These are phyloP conservation scores for Chrysosporium queenslandicum DNA, from an alignment of 2,329 filamentous ascomycete species.

Conservation along the genomic window DNA sequence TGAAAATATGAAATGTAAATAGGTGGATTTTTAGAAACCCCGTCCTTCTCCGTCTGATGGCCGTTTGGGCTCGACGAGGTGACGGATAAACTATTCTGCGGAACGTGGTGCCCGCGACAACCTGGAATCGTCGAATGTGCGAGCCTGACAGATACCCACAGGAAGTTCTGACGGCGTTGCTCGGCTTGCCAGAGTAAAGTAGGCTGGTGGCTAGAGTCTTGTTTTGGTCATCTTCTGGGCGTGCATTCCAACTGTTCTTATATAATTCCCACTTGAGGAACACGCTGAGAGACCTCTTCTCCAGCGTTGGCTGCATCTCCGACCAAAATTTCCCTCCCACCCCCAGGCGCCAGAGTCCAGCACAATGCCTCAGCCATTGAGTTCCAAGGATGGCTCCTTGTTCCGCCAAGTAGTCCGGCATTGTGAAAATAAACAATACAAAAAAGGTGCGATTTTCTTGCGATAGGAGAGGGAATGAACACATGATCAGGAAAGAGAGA, in stretches of 20 bases:
- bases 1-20: too few relatives aligned
- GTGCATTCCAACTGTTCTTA: neutral
- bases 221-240: neutral
- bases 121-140: neutral
- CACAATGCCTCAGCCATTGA: conserved; percentile 41
- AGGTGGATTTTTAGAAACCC: too few relatives aligned
- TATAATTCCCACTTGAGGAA: neutral
- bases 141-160: neutral
- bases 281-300: neutral
- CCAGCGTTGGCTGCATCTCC: neutral
- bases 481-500: conserved; percentile 19
- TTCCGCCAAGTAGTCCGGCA: conserved; percentile 90
- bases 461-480: neutral
- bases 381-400: conserved; percentile 81
- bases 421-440: conserved; percentile 98
- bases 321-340: neutral
- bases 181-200: neutral
- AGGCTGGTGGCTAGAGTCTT: neutral
- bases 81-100: conserved; percentile 7
- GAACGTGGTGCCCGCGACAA: neutral
- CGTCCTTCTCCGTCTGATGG: too few relatives aligned
- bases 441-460: conserved; percentile 50
- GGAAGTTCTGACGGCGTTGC: neutral
- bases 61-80: neutral
- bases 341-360: neutral